These are phyloP conservation scores for Syzygium aqueum DNA, from an alignment of 345 rosid genomes.

Conservation along the genomic window DNA sequence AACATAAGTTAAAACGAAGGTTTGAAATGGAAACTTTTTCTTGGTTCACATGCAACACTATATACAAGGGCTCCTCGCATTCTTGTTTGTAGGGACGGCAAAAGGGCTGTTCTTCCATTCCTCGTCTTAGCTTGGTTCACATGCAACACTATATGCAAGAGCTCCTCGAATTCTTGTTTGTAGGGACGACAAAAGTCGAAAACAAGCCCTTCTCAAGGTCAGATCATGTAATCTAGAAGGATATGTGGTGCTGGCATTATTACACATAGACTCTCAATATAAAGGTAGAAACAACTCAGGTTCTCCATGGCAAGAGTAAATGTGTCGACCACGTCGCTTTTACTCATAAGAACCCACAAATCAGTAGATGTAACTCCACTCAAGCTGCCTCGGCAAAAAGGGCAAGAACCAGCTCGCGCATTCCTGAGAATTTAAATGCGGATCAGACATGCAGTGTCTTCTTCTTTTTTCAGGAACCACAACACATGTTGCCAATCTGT, in stretches of 20 bases:
- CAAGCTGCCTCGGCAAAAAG: slow-evolving; percentile 60
- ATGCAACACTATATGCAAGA: slow-evolving; percentile 11
- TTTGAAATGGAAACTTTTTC: neutral
- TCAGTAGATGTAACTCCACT: slow-evolving; percentile 41
- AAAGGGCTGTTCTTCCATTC: too few species aligned
- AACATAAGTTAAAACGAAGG: neutral
- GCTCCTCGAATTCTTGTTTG: neutral
- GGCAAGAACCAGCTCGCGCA: slow-evolving; percentile 54
- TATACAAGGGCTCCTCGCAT: slow-evolving; percentile 1
- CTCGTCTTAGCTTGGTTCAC: neutral
- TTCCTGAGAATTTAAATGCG: slow-evolving; percentile 29
- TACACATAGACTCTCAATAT: slow-evolving; percentile 36
- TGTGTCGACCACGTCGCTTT: slow-evolving; percentile 28
- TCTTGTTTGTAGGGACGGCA: neutral
- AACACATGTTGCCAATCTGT: neutral
- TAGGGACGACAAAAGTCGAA: neutral
- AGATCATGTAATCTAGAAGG: slow-evolving; percentile 58
- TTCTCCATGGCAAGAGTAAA: slow-evolving; percentile 43
- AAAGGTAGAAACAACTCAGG: slow-evolving; percentile 42
- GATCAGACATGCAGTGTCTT: neutral
- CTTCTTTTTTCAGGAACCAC: neutral
- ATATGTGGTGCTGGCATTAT: slow-evolving; percentile 30
- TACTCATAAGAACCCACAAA: slow-evolving; percentile 45
- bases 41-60: slow-evolving; percentile 1
- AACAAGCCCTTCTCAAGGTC: slow-evolving; percentile 4